Evolutionary conservation across 352 stramenopile species (phyloP), one percentile per base, ranked within the genome.

Genomic region (Globisporangium abappressorium): DNA sequence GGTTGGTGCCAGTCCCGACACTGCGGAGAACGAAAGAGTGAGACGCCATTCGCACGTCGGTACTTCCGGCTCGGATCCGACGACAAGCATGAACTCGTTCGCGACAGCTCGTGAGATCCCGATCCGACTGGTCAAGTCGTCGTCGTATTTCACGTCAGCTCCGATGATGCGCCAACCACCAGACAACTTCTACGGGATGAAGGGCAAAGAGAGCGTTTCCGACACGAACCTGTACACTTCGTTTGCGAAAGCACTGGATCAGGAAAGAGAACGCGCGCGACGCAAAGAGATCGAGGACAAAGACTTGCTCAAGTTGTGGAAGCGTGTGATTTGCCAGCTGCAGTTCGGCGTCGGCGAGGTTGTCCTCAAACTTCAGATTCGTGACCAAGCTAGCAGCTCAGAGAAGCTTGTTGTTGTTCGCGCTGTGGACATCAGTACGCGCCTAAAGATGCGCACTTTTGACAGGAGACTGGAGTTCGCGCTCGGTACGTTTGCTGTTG

Each of bases 251-350:
- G 79, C 73, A 33, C 69, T 72, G 20, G 74, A 83, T 41, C 70
- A 80, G 11, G 77, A 86, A 30, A 62, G 70, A 30, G 77, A 78
- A 41, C 77, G 69, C 47, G 65, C 73, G 18, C 43, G 63, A 41
- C 58, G 64, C 38, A 93, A 92, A 55, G 84, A 90, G 11, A 77
- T 90, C 22, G 73, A 87, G 11, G 82, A 90, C 53, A 69, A 81
- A n/a, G 84, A 92, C 57, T 70, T 94, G 56, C 67, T 93, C 1
- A 95, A 93, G 64, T 57, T 95, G 28, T 93, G 85, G 84, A 87
- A 87, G 65, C 85, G 88, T 20, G 74, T 92, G 33, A 67, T 89
- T 22, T 89, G 84, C 56, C 62, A 85, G 53, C 62, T 87, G 15
- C 74, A 84, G 58, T 92, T 92, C 68, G 75, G 76, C 9, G 78